Conservation (phyloP, 352 stramenopile species). For the Pseudoperonospora humuli region DNA sequence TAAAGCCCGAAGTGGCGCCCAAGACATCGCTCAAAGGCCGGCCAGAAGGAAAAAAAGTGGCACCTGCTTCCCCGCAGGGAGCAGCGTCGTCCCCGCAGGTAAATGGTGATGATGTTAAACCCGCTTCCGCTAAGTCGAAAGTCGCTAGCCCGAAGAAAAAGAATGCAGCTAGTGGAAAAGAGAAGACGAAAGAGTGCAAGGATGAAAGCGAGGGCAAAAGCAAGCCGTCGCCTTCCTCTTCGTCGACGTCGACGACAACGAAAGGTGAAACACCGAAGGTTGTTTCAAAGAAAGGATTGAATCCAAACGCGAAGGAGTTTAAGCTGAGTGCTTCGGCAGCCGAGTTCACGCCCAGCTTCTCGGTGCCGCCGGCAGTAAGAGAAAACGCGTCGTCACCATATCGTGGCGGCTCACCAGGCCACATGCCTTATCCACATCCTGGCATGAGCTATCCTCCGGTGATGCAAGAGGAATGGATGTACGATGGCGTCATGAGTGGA, state of each 20-base stretch:
- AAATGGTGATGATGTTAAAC: constrained; percentile 14
- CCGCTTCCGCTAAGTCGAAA: constrained; percentile 14
- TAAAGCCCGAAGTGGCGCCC: background rate
- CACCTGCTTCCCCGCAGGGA: constrained; percentile 9
- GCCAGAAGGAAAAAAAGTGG: constrained; percentile 12
- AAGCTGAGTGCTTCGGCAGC: constrained; percentile 61
- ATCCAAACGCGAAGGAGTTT: constrained; percentile 84
- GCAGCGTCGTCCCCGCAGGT: constrained; percentile 9
- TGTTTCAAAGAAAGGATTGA: constrained; percentile 61
- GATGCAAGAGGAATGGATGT: constrained; percentile 73
- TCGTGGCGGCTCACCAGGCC: constrained; percentile 28
- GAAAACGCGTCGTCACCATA: constrained; percentile 40
- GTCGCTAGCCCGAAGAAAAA: constrained; percentile 15
- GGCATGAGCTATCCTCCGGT: constrained; percentile 36
- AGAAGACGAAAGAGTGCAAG: constrained; percentile 15
- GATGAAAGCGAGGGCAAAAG: constrained; percentile 8
- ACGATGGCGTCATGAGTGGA: constrained; percentile 33
- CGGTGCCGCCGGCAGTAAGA: constrained; percentile 15
- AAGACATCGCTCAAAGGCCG: constrained; percentile 5
- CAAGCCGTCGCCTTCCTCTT: constrained; percentile 9
- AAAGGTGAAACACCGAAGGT: constrained; percentile 12
- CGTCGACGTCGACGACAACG: constrained; percentile 7
- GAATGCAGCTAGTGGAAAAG: constrained; percentile 17
- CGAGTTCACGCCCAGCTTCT: constrained; percentile 65
- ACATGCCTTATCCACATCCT: constrained; percentile 31